Evolutionary conservation across 2,329 filamentous ascomycete species (phyloP).

Genomic region (Xylariomycetidae sp.): DNA sequence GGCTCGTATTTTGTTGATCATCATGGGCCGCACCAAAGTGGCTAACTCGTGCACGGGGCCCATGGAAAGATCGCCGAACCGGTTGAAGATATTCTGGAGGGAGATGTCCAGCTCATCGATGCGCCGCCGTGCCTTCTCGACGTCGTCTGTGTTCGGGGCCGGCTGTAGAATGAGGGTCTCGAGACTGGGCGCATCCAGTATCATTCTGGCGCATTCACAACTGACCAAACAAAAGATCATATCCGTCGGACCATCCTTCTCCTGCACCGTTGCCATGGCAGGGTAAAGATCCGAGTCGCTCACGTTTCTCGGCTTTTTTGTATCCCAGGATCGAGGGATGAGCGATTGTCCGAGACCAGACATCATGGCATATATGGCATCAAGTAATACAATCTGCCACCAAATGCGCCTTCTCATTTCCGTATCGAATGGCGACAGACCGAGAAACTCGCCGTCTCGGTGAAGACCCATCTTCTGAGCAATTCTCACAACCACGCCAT

Average conservation of each 20-base stretch:
- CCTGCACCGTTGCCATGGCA: conserved; percentile 43
- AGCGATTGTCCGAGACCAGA: conserved; percentile 52
- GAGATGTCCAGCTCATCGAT: conserved; percentile 38
- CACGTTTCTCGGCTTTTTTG: conserved; percentile 51
- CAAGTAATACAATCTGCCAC: conserved; percentile 60
- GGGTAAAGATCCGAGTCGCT: conserved; percentile 56
- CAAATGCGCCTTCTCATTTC: conserved; percentile 65
- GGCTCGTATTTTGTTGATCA: conserved; percentile 45
- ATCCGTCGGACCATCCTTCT: conserved; percentile 54
- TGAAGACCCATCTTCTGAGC: conserved; percentile 66
- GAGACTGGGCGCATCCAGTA: conserved; percentile 43
- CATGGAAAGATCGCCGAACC: conserved; percentile 46
- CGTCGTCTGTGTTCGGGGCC: conserved; percentile 16
- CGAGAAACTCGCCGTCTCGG: conserved; percentile 53
- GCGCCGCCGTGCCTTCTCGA: conserved; percentile 38
- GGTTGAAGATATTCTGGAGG: conserved; percentile 41
- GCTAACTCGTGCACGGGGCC: conserved; percentile 50
- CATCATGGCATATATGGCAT: conserved; percentile 52
- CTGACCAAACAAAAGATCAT: conserved; percentile 54
- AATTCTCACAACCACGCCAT: conserved; percentile 57
- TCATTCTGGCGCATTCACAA: conserved; percentile 46
- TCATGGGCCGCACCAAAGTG: conserved; percentile 39
- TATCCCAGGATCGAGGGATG: conserved; percentile 50
- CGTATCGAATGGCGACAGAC: conserved; percentile 57
- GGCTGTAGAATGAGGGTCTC: conserved; percentile 44